Percentiles rank a stretch among this genome's conserved stretches.
Conservation (phyloP, 495 filamentous ascomycete genomes). For the Podospora appendiculata region DNA sequence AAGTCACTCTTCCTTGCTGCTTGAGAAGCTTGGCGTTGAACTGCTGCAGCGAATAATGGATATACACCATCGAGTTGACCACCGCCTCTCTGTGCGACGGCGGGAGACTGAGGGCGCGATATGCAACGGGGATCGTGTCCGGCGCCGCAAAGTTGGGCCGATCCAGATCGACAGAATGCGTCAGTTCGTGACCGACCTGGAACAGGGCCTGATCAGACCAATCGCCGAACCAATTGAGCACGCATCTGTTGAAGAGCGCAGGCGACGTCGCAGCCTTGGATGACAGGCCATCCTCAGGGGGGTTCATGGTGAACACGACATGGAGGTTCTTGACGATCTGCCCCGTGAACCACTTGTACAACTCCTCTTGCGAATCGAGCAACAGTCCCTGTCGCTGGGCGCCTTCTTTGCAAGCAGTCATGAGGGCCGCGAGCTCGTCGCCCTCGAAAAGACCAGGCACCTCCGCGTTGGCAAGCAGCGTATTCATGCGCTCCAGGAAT, state of each 20-base stretch:
- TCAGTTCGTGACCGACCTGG: slow-evolving; percentile 94
- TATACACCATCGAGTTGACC: slow-evolving; percentile 96
- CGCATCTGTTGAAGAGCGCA: slow-evolving; percentile 96
- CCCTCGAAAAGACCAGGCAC: slow-evolving; percentile 97
- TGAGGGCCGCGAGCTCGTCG: slow-evolving; percentile 88
- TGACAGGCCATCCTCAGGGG: slow-evolving; percentile 88
- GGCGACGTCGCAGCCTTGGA: slow-evolving; percentile 96
- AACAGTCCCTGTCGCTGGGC: slow-evolving; percentile 92
- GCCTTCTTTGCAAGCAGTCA: slow-evolving; percentile 98
- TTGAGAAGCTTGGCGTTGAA: slow-evolving; percentile 86
- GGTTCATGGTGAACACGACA: slow-evolving; percentile 99
- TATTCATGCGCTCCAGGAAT: slow-evolving; percentile 99
- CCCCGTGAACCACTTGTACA: slow-evolving; percentile 99
- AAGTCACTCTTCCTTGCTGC: slow-evolving; percentile 85
- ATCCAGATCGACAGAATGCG: slow-evolving; percentile 90
- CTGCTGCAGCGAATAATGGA: slow-evolving; percentile 84
- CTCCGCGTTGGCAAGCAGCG: slow-evolving; percentile 93
- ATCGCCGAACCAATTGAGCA: slow-evolving; percentile 99
- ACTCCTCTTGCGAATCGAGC: slow-evolving; percentile 93
- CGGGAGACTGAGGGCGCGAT: slow-evolving; percentile 74
- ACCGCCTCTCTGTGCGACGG: slow-evolving; percentile 84
- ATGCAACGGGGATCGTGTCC: slow-evolving; percentile 85
- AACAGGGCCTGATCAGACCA: slow-evolving; percentile 99
- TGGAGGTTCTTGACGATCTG: slow-evolving; percentile 99
- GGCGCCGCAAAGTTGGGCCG: slow-evolving; percentile 77